Evolutionary conservation across 495 filamentous ascomycete species (phyloP), one percentile per base, ranked within the genome.

Genomic region (Polyplosphaeria fusca): DNA sequence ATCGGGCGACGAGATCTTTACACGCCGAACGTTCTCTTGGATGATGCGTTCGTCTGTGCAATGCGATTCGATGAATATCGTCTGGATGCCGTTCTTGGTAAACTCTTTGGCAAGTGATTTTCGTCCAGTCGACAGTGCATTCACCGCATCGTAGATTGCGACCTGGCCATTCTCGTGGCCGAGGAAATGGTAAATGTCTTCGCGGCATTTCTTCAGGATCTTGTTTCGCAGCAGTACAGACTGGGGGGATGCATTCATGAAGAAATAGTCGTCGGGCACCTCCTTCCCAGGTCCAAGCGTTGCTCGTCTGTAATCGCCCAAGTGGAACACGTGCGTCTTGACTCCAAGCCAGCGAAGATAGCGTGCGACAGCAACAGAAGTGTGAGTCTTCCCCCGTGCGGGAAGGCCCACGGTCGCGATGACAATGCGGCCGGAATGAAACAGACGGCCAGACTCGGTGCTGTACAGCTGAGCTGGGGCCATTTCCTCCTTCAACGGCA

Each of bases 1-100:
- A 86, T 99, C 94, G 2, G 94, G 94, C n/a, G 90, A 95, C 23
- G 88, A 93, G 44, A 99, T 97, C 73, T 99, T 99, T 63, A 99
- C 94, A 60, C 86, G 88, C 44, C 92, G 85, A 40, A 95, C 94
- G 69, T 99, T 99, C 71, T 97, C 93, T 69, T 95, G 86, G 48
- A 99, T 92, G 52, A 99, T 95, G 30, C 82, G 82, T 53, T 91
- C 84, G 67, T 99, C 91, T 60, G 90, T 86, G 63, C 95, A 95
- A 68, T 85, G 89, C 7, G 92, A 96, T 70, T 99, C 94, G 26
- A 99, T 87, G 70, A 97, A 99, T 3, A 99, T 75, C 1, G 93
- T 97, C 85, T 96, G 60, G 32, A 96, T 90, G 67, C 95, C 87
- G 70, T 95, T 88, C 72, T 95, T 97, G 16, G 86, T 83, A 71